Evolutionary conservation across 108 stramenopile genomes (phyloP).

Genomic region (Nannochloropsis gaditana): DNA sequence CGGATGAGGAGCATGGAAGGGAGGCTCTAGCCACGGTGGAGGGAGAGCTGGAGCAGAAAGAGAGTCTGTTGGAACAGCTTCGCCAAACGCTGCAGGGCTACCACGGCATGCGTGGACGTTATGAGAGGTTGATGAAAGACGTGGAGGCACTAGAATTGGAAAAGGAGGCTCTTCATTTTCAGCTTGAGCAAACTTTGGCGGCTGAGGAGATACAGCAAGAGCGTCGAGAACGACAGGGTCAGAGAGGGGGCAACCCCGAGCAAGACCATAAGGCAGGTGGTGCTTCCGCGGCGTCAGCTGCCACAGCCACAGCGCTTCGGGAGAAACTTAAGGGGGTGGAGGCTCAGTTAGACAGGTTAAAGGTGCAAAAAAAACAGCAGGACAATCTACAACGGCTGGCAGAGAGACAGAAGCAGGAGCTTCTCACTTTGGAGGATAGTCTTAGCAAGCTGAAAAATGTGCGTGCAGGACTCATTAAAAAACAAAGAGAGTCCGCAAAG

Average conservation of each 20-base stretch:
- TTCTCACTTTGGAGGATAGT: background rate
- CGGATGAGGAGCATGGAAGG: constrained; percentile 29
- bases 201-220: background rate
- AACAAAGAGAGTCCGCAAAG: constrained; percentile 1
- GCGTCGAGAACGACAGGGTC: background rate
- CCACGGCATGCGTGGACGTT: constrained; percentile 30
- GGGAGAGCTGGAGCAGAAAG: constrained; percentile 36
- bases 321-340: constrained; percentile 17
- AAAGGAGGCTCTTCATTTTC: background rate
- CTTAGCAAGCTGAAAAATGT: constrained; percentile 17
- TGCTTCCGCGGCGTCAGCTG: background rate
- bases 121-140: background rate
- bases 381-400: background rate
- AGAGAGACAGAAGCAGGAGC: background rate
- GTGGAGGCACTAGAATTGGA: constrained; percentile 14
- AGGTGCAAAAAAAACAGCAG: constrained; percentile 14
- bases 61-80: constrained; percentile 35
- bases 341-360: background rate
- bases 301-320: constrained; percentile 1
- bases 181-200: background rate
- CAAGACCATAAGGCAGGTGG: background rate
- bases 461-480: background rate
- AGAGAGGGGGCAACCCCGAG: background rate
- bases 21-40: constrained; percentile 31
- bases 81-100: constrained; percentile 38